Conservation (phyloP, 306 rosid genomes). For the Prosopis cineraria region DNA sequence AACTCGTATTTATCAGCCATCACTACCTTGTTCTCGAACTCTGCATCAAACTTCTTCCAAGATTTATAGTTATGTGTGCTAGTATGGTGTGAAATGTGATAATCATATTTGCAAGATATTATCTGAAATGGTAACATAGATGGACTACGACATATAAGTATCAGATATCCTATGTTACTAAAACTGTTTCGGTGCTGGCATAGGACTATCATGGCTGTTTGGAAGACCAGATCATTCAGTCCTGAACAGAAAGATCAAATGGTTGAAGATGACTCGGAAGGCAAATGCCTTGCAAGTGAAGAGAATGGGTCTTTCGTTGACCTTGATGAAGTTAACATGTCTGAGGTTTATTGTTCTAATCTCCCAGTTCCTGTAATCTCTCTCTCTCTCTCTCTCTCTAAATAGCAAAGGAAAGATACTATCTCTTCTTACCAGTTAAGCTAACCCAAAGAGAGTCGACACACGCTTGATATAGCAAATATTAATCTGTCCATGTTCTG, state of each 20-base stretch:
- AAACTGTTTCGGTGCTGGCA: constrained; percentile 33
- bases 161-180: constrained; percentile 7
- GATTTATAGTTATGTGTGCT: not conserved
- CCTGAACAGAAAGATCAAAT: constrained; percentile 91
- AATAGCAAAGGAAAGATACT: not conserved
- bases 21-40: not conserved
- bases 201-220: constrained; percentile 95
- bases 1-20: not conserved
- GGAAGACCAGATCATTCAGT: constrained; percentile 91
- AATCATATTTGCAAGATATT: constrained; percentile 17
- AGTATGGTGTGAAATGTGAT: not conserved
- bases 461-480: not conserved
- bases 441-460: not conserved
- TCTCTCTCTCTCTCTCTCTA: constrained; percentile 24
- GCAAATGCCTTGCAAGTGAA: constrained; percentile 57
- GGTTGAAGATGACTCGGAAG: constrained; percentile 81
- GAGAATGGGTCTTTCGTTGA: constrained; percentile 79
- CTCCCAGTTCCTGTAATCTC: constrained; percentile 69
- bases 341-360: constrained; percentile 65
- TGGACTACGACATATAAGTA: not conserved
- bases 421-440: not conserved
- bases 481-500: not conserved
- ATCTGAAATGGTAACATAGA: not conserved
- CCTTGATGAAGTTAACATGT: constrained; percentile 73
- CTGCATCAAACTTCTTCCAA: constrained; percentile 11